Conservation (phyloP, 768 basidiomycete genomes). For the Mycena haematopus region DNA sequence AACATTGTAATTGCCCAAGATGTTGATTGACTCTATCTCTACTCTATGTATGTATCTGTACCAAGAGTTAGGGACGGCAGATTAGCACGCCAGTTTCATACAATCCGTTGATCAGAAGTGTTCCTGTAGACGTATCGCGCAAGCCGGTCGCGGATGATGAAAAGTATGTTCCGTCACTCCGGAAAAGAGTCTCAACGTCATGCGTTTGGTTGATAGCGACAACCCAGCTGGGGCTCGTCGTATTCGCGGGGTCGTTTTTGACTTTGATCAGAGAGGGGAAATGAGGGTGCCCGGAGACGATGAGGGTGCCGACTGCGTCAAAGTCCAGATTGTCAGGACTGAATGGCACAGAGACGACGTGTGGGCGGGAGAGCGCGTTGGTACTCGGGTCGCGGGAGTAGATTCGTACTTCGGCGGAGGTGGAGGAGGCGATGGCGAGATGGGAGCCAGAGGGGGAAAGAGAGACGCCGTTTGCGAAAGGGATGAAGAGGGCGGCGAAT, state of each 20-base stretch:
- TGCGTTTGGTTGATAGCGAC: slow-evolving; percentile 49
- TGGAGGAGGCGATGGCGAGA: slow-evolving; percentile 65
- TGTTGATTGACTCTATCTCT: not conserved
- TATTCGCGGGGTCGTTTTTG: slow-evolving; percentile 45
- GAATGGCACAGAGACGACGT: slow-evolving; percentile 60
- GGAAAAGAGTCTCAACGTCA: slow-evolving; percentile 69
- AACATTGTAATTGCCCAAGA: not conserved
- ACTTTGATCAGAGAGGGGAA: slow-evolving; percentile 58
- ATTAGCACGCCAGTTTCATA: slow-evolving; percentile 63
- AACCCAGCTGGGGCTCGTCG: slow-evolving; percentile 64
- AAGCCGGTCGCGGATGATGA: slow-evolving; percentile 59
- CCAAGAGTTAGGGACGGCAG: slow-evolving; percentile 39
- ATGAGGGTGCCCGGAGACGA: slow-evolving; percentile 73
- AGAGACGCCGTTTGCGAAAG: slow-evolving; percentile 76
- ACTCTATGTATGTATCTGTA: not conserved
- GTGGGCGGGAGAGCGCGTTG: slow-evolving; percentile 47
- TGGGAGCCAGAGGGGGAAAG: slow-evolving; percentile 55
- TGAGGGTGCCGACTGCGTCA: slow-evolving; percentile 51
- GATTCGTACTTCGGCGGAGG: slow-evolving; percentile 52
- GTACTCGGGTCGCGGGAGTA: slow-evolving; percentile 56
- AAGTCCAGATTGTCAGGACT: slow-evolving; percentile 67
- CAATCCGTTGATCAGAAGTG: slow-evolving; percentile 61
- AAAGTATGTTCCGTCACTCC: slow-evolving; percentile 72
- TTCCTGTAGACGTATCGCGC: slow-evolving; percentile 50
- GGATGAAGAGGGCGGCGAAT: slow-evolving; percentile 53